Conservation (phyloP, 1,284 basidiomycete species). For the Tylopilus orsonianus region DNA sequence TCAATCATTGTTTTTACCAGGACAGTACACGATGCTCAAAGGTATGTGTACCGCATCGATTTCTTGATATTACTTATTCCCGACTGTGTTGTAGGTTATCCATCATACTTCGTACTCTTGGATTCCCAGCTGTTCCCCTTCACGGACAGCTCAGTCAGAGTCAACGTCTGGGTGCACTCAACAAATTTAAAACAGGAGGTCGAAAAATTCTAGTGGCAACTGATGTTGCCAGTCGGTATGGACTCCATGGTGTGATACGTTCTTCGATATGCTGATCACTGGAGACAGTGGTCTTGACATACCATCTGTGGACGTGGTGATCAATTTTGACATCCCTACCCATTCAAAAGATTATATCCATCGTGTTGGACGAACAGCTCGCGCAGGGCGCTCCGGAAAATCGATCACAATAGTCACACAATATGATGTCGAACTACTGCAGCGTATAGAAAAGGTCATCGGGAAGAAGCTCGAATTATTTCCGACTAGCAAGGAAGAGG, state of each 20-base stretch:
- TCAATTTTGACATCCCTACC: constrained; percentile 98
- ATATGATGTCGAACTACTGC: constrained; percentile 96
- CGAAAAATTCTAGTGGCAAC: constrained; percentile 92
- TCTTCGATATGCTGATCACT: constrained; percentile 8
- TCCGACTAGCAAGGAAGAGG: constrained; percentile 88
- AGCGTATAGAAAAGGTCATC: constrained; percentile 90
- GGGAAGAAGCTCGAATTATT: constrained; percentile 93
- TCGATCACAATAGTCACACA: constrained; percentile 96
- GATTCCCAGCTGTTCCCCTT: constrained; percentile 93
- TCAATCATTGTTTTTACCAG: constrained; percentile 97
- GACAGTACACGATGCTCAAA: constrained; percentile 92
- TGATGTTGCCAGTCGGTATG: constrained; percentile 91
- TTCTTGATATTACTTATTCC: not conserved
- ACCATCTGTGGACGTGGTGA: constrained; percentile 93
- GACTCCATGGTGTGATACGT: constrained; percentile 8
- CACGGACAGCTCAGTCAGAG: constrained; percentile 96
- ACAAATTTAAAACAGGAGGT: constrained; percentile 96
- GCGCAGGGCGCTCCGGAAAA: constrained; percentile 94
- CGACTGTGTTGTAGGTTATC: constrained; percentile 57
- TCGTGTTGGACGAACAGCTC: constrained; percentile 94
- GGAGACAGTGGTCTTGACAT: constrained; percentile 86
- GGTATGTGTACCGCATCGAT: constrained; percentile 40
- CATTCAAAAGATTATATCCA: constrained; percentile 99
- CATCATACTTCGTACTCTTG: constrained; percentile 87
- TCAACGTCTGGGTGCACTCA: constrained; percentile 90